A percentile compares a stretch with the other conserved stretches of the same genome.
phyloP scores from a whole-genome alignment of 192 early-diverging fungal species.

The Podila clonocystis region DNA sequence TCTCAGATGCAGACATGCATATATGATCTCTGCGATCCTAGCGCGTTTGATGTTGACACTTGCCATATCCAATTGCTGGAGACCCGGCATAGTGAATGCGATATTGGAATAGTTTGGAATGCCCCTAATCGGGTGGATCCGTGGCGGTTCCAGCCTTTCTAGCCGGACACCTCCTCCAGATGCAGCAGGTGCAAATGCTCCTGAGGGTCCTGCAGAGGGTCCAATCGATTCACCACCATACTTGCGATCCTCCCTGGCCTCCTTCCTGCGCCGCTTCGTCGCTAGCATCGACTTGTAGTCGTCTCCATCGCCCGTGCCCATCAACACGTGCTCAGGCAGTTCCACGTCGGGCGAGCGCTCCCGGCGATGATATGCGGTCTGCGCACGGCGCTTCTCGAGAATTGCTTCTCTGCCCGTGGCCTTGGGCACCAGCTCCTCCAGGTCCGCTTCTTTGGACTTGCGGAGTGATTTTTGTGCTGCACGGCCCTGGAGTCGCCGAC shows the following conservation, averaged over 20 bases:
- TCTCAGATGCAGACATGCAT: too few relatives aligned
- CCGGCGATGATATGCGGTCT: slow-evolving; percentile 65
- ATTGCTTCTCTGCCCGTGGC: slow-evolving; percentile 70
- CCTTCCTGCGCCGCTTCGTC: slow-evolving; percentile 18
- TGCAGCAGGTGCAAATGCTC: neutral
- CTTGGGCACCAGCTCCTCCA: slow-evolving; percentile 78
- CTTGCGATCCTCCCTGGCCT: slow-evolving; percentile 25
- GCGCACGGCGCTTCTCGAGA: slow-evolving; percentile 67
- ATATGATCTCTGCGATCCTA: too few relatives aligned
- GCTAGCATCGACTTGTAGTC: slow-evolving; percentile 55
- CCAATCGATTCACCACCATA: neutral
- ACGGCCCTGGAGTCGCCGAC: slow-evolving; percentile 38
- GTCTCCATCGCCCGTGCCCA: slow-evolving; percentile 61
- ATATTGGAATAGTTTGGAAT: too few relatives aligned
- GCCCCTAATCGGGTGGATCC: too few relatives aligned
- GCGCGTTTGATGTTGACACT: too few relatives aligned
- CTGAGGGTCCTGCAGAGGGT: neutral
- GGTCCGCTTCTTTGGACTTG: slow-evolving; percentile 56
- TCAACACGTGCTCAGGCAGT: slow-evolving; percentile 68
- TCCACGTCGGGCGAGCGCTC: slow-evolving; percentile 73
- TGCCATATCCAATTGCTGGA: too few relatives aligned
- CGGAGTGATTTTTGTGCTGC: slow-evolving; percentile 54
- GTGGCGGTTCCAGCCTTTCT: too few relatives aligned
- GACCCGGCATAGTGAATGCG: too few relatives aligned
- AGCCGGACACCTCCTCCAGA: neutral